Evolutionary conservation across 1,284 basidiomycete genomes (phyloP).

Genomic region (Trichosporon sp.): DNA sequence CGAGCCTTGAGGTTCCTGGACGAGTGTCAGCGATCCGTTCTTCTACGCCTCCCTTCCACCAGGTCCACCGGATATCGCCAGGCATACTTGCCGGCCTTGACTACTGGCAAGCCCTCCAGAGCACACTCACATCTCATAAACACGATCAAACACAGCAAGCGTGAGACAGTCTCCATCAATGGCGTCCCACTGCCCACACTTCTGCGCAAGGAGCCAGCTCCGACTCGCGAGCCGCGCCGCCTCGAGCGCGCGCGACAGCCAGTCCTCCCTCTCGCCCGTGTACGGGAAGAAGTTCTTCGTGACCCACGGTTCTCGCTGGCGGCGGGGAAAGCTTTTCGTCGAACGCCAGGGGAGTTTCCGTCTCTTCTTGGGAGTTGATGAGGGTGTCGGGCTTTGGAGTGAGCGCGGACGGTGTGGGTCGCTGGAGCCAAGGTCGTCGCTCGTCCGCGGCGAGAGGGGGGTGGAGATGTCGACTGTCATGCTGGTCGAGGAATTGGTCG

Average conservation of each 20-base stretch:
- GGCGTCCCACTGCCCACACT: neutral
- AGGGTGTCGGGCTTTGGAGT: neutral
- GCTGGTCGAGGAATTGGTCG: too few species aligned
- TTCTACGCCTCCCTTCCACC: neutral
- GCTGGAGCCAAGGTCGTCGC: neutral
- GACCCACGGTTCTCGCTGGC: neutral
- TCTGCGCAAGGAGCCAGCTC: neutral
- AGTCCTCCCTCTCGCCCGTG: neutral
- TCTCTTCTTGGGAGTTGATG: neutral
- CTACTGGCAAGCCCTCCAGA: too few species aligned
- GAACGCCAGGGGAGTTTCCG: neutral
- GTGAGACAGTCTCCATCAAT: slow-evolving; percentile 3
- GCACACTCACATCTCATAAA: neutral
- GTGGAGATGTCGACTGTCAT: too few species aligned
- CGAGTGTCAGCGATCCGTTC: neutral
- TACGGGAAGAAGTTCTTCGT: slow-evolving; percentile 8
- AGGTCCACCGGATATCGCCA: too few species aligned
- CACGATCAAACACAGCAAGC: neutral
- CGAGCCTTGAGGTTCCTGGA: too few species aligned
- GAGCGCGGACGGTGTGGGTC: neutral
- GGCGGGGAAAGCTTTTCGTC: neutral
- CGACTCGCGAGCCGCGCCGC: neutral
- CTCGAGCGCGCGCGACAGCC: neutral
- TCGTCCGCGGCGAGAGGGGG: too few species aligned
- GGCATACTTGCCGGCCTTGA: too few species aligned